phyloP scores from a whole-genome alignment of 1,284 basidiomycete genomes.

The Leccinum solheimii region DNA sequence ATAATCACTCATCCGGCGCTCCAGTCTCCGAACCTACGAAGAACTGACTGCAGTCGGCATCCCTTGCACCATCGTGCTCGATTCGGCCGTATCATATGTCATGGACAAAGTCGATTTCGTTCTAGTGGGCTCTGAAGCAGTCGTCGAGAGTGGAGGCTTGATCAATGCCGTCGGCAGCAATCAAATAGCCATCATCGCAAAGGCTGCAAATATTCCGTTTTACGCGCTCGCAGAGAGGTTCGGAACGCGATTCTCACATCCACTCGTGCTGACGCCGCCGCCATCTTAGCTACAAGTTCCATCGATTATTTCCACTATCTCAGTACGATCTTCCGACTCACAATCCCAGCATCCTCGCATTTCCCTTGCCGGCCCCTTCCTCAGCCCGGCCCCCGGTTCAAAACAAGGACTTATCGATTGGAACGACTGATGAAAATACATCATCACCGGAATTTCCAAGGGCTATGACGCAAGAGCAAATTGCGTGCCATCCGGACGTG shows the following conservation, averaged over 20 bases:
- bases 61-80: constrained; percentile 92
- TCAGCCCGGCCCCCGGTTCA: constrained; percentile 22
- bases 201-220: constrained; percentile 92
- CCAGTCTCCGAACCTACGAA: constrained; percentile 86
- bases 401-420: constrained; percentile 17
- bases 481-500: constrained; percentile 75
- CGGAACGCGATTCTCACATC: constrained; percentile 26
- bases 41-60: constrained; percentile 83
- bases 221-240: constrained; percentile 95
- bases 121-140: constrained; percentile 95
- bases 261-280: constrained; percentile 27
- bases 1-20: constrained; percentile 8
- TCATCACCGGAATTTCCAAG: constrained; percentile 31
- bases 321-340: constrained; percentile 95
- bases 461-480: constrained; percentile 70
- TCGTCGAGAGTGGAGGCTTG: constrained; percentile 90
- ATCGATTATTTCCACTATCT: constrained; percentile 93
- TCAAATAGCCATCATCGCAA: constrained; percentile 96
- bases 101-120: constrained; percentile 97
- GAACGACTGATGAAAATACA: constrained; percentile 17
- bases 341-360: constrained; percentile 69
- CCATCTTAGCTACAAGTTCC: constrained; percentile 84
- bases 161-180: constrained; percentile 93
- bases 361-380: constrained; percentile 43
- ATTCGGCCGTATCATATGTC: constrained; percentile 95